phyloP scores from a whole-genome alignment of 192 early-diverging fungal genomes.

The Tieghemiomyces parasiticus region DNA sequence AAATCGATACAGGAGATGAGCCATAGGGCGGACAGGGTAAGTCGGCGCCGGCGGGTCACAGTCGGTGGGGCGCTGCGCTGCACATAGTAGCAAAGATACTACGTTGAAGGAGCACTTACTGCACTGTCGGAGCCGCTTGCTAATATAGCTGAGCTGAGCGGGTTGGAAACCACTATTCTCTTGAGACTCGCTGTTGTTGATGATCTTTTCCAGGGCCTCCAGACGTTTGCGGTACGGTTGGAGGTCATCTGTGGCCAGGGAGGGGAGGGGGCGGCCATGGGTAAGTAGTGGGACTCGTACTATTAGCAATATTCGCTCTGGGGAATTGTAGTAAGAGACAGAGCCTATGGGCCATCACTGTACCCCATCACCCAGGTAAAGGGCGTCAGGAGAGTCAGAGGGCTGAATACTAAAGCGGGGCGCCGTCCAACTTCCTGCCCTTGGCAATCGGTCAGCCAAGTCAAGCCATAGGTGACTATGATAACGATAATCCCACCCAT shows the following conservation, averaged over 20 bases:
- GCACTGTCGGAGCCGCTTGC: conserved; percentile 29
- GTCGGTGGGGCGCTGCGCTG: no score
- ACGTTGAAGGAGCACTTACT: neutral
- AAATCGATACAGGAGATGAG: no score
- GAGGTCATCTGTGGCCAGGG: conserved; percentile 33
- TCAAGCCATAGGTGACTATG: no score
- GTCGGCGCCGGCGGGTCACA: no score
- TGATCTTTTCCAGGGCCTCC: conserved; percentile 37
- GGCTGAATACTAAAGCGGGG: no score
- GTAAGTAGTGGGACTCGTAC: neutral
- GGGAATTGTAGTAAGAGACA: neutral
- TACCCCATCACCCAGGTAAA: neutral
- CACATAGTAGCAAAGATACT: no score
- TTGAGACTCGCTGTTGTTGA: conserved; percentile 28
- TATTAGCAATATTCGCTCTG: neutral
- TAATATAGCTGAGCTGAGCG: conserved; percentile 17
- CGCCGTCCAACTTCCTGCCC: no score
- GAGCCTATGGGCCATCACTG: neutral
- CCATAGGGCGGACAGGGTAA: no score
- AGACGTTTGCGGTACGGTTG: conserved; percentile 43
- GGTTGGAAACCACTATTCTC: conserved; percentile 14
- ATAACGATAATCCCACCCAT: no score
- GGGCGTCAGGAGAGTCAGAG: neutral
- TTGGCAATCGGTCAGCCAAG: no score
- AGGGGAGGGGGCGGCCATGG: neutral